Percentiles rank a stretch among this genome's conserved stretches.
Evolutionary conservation across 1,284 basidiomycete species (phyloP).

Genomic region (Amylostereum chailletii): DNA sequence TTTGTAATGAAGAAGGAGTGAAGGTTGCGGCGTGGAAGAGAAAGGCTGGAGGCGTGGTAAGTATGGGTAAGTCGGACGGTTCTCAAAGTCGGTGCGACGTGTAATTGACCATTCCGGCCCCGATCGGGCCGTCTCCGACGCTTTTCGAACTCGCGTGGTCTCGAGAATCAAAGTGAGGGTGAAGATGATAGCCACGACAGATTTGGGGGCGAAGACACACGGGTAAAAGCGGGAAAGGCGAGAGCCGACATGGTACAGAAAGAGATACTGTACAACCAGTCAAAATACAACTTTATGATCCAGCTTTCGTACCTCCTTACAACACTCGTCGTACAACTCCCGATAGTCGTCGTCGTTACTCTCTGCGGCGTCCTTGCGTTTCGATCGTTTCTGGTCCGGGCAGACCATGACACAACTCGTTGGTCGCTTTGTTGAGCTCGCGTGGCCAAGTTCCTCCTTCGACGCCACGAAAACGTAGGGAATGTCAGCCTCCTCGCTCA

Average conservation of each 20-base stretch:
- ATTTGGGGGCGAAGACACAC: no score
- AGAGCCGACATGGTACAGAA: neutral
- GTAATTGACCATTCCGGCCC: no score
- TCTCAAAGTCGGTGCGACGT: no score
- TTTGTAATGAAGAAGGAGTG: constrained; percentile 17
- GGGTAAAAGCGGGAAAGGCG: neutral
- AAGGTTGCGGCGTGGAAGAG: constrained; percentile 9
- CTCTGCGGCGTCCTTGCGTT: constrained; percentile 54
- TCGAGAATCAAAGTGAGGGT: no score
- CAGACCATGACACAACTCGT: constrained; percentile 97
- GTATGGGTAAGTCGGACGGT: no score
- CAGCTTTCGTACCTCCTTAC: constrained; percentile 77
- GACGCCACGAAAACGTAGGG: constrained; percentile 87
- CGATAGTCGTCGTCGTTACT: constrained; percentile 73
- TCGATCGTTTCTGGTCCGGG: constrained; percentile 70
- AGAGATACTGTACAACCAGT: constrained; percentile 13
- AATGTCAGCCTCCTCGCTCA: constrained; percentile 92
- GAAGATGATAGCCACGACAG: no score
- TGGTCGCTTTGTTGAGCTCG: constrained; percentile 94
- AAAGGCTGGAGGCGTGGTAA: constrained; percentile 8
- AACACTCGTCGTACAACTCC: constrained; percentile 80
- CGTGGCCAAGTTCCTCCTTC: constrained; percentile 92
- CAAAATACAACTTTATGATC: constrained; percentile 65
- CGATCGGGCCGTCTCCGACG: no score
- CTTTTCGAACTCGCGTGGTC: no score